Percentiles rank a stretch among this genome's conserved stretches.
Conservation (phyloP, 140 eudicot genomes). For the Senecio squalidus region DNA sequence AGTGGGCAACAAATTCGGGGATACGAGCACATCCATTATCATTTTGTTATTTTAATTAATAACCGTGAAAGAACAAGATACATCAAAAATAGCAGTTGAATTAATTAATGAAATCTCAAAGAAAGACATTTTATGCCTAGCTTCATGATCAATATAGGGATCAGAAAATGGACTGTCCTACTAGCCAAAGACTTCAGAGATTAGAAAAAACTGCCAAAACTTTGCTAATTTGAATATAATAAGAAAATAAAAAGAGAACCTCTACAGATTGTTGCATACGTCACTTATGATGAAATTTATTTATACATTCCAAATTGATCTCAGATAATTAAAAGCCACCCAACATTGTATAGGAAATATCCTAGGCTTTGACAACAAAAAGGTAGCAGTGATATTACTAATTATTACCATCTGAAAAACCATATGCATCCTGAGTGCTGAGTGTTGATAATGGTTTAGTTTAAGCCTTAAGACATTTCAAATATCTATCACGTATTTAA, state of each 20-base stretch:
- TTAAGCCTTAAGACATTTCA: too few relatives aligned
- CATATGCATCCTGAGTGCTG: too few relatives aligned
- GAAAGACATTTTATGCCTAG: not conserved
- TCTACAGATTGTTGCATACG: too few relatives aligned
- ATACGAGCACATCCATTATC: not conserved
- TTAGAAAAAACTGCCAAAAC: too few relatives aligned
- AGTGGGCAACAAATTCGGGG: not conserved
- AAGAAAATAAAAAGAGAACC: too few relatives aligned
- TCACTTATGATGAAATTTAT: too few relatives aligned
- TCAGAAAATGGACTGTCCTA: not conserved
- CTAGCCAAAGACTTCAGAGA: not conserved
- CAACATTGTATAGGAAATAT: not conserved
- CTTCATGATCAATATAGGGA: not conserved
- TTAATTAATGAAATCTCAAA: too few relatives aligned
- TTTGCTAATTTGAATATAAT: too few relatives aligned
- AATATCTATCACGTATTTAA: too few relatives aligned
- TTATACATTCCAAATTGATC: not conserved
- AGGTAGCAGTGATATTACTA: not conserved
- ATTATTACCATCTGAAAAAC: not conserved
- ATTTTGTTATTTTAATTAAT: too few relatives aligned
- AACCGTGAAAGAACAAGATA: not conserved
- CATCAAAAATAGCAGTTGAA: not conserved
- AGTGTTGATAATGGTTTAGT: too few relatives aligned
- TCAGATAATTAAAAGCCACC: not conserved
- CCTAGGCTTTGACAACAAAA: not conserved